Percentiles rank a stretch among this genome's conserved stretches.
Evolutionary conservation across 257 asterid genomes (phyloP).

Genomic region (Gentiana dahurica): DNA sequence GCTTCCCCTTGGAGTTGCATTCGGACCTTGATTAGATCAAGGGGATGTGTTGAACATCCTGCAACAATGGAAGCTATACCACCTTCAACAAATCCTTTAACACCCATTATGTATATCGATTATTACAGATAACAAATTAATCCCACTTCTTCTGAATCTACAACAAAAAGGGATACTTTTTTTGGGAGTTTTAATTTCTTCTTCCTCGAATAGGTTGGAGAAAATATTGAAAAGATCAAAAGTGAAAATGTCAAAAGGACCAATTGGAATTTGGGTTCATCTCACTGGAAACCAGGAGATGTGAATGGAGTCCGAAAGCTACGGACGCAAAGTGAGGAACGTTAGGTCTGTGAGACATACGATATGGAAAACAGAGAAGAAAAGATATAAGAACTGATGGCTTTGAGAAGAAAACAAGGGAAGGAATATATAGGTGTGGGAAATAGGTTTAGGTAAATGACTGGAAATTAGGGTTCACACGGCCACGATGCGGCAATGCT

Average conservation of each 20-base stretch:
- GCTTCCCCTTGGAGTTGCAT: constrained; percentile 85
- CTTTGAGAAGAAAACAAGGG: constrained; percentile 4
- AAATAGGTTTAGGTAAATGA: constrained; percentile 4
- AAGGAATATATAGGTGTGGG: constrained; percentile 5
- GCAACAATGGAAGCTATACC: constrained; percentile 88
- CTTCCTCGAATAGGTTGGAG: too few relatives aligned
- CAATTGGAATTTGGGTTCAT: constrained; percentile 63
- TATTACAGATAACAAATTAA: too few relatives aligned
- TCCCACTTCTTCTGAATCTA: too few relatives aligned
- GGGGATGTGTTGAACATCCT: constrained; percentile 79
- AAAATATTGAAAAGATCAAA: too few relatives aligned
- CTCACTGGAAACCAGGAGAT: constrained; percentile 97
- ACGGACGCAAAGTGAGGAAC: constrained; percentile 71
- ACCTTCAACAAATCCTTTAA: constrained; percentile 84
- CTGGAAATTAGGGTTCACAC: constrained; percentile 2
- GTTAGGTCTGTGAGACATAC: constrained; percentile 84
- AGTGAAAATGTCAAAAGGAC: constrained; percentile 8
- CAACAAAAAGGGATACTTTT: background rate
- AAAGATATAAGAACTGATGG: background rate
- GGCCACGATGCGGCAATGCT: background rate
- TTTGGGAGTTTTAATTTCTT: background rate
- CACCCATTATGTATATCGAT: constrained; percentile 35
- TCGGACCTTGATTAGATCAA: constrained; percentile 74
- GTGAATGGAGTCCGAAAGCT: constrained; percentile 73
- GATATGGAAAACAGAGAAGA: constrained; percentile 9